Base-by-base conservation (phyloP, 1,139 yeast species). In the Pichia sp. region DNA sequence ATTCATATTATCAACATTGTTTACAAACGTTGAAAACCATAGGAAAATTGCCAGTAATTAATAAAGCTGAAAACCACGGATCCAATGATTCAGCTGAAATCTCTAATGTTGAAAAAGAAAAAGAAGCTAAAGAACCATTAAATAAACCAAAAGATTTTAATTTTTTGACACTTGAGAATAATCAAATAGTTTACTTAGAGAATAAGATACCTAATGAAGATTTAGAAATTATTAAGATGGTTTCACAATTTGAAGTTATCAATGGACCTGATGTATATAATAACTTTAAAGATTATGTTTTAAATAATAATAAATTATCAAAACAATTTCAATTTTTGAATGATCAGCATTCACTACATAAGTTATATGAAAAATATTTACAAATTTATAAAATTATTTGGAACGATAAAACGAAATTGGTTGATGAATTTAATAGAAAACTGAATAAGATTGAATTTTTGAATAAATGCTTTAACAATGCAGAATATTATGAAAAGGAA, bases 281-380 rank as follows among this genome's bases (percentile, higher is more conserved):
- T 68, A 42, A 66, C 78, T 45, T 66, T 62, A 30, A 41, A 46
- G 63, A 70, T 31, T 76, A 75, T 55, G 56, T 57, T 2, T 70
- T 75, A 53, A 69, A 67, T 18, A 50, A 59, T 41, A 67, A 67
- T 16, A 66, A 66, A 14, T 73, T 76, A 47, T 70, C 74, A 39
- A 73, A 74, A 5, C 89, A 85, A 62, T 87, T 87, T 67, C 89
- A 80, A 44, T 93, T 93, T 63, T 66, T 90, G 39, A 70, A 79
- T 19, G 68, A 73, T 1, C 64, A 67, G 0, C 96, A 91, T 67
- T 79, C 93, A 1, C 70, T 88, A 49, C 68, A 88, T 64, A 59
- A 64, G 0, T 61, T 83, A n/a, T 90, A 77, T 64, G 61, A 64
- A 44, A 65, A 65, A 18, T 80, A 79, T 56, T 70, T 85, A 10